phyloP scores from a whole-genome alignment of 192 early-diverging fungal species.

The Coemansia guatemalensis region DNA sequence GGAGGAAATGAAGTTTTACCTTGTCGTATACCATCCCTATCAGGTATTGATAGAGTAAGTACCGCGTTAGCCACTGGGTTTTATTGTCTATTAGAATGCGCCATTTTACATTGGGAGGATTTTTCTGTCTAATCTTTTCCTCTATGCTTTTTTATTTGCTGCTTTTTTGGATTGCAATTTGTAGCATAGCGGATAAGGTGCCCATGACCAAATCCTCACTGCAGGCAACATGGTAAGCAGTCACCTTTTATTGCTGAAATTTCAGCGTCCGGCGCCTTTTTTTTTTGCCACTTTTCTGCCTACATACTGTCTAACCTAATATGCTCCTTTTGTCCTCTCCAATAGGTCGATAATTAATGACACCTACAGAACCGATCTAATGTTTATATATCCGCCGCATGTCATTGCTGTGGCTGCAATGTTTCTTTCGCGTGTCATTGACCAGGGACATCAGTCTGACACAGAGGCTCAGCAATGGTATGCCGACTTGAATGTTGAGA shows the following conservation, averaged over 20 bases:
- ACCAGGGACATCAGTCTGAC: conserved; percentile 42
- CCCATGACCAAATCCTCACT: conserved; percentile 40
- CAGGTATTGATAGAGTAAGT: conserved; percentile 70
- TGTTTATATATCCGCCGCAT: conserved; percentile 85
- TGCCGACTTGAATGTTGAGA: conserved; percentile 76
- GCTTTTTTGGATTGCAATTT: not conserved
- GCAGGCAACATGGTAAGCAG: conserved; percentile 55
- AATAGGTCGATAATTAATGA: conserved; percentile 77
- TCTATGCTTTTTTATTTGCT: not conserved
- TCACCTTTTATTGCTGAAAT: too few relatives aligned
- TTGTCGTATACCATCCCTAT: conserved; percentile 89
- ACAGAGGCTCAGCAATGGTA: conserved; percentile 76
- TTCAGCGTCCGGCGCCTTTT: too few relatives aligned
- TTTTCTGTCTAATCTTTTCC: not conserved
- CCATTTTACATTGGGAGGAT: not conserved
- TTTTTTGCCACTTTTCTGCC: not conserved
- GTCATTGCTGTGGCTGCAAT: conserved; percentile 82
- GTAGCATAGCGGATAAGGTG: conserved; percentile 36
- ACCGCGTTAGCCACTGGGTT: not conserved
- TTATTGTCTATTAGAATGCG: too few relatives aligned
- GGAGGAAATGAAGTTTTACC: conserved; percentile 88
- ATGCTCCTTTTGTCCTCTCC: not conserved
- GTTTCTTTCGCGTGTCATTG: conserved; percentile 58
- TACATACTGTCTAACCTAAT: not conserved
- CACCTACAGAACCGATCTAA: conserved; percentile 74